Evolutionary conservation across 495 filamentous ascomycete species (phyloP), one percentile per base, ranked within the genome.

Genomic region (Penicillium pancosmium): DNA sequence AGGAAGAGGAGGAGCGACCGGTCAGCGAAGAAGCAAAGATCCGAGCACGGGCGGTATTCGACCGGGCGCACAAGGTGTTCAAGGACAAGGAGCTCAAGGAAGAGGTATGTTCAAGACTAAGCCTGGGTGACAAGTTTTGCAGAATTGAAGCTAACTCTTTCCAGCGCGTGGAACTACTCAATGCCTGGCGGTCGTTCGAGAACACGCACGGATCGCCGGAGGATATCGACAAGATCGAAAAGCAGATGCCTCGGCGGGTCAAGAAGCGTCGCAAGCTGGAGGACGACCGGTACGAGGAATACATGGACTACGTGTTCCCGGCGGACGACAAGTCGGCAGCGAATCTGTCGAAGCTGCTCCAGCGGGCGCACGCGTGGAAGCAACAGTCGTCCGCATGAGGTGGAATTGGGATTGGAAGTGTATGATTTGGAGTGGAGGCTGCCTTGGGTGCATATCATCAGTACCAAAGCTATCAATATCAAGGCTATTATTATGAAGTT

Each of bases 251-350:
- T 31, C 82, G 92, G 50, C 88, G 86, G 71, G 90, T 91, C 72
- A 98, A 96, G 87, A 94, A 94, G 83, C 84, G 92, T 65, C 87
- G 94, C 73, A 93, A 87, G 85, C 69, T 97, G 75, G 93, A 96
- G 70, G 93, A 97, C 76, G 93, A 96, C 70, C 88, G 84, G 18
- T 97, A 91, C 80, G 94, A 98, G 82, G 94, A 98, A 77, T 98
- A 96, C 72, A 84, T 93, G 80, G 94, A 98, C 72, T 97, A 93
- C 69, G 84, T 98, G 48, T 98, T 98, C 86, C 94, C 94, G 5
- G 93, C 92, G 8, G 94, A 98, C 80, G 93, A 97, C 74, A 84
- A 91, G 75, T 88, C 89, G 63, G 88, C 90, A 56, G 89, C 88
- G 59, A 91, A 90, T 59, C 79, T 97, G 68, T 89, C 89, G 25